Conservation (phyloP, 2,329 filamentous ascomycete genomes). For the Fusarium mundagurra region DNA sequence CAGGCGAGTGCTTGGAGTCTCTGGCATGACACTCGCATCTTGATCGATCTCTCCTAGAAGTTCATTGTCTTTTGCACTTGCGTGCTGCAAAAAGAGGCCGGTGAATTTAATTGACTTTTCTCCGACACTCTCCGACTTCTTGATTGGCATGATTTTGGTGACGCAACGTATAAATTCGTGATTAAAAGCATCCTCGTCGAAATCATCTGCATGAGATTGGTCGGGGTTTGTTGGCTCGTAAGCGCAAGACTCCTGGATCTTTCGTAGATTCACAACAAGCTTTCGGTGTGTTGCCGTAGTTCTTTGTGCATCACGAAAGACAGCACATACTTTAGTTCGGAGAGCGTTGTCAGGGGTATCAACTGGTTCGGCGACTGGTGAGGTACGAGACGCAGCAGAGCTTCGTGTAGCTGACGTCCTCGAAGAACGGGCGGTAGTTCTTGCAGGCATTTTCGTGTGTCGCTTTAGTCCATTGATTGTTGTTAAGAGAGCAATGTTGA, state of each 20-base stretch:
- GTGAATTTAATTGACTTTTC: constrained; percentile 88
- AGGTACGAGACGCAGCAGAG: constrained; percentile 59
- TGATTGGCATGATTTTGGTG: constrained; percentile 82
- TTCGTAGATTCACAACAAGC: constrained; percentile 84
- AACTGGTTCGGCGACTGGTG: constrained; percentile 74
- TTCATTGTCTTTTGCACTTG: constrained; percentile 76
- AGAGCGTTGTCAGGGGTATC: constrained; percentile 77
- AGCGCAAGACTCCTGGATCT: constrained; percentile 87
- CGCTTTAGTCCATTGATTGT: constrained; percentile 7
- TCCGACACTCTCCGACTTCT: constrained; percentile 89
- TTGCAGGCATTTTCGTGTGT: constrained; percentile 57
- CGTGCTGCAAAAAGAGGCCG: constrained; percentile 83
- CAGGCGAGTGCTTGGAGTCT: constrained; percentile 86
- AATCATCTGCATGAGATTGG: constrained; percentile 68
- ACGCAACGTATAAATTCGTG: constrained; percentile 85
- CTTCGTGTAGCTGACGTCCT: constrained; percentile 57
- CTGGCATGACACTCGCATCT: constrained; percentile 75
- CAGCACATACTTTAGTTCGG: constrained; percentile 75
- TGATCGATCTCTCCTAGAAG: constrained; percentile 72
- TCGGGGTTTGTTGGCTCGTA: constrained; percentile 67
- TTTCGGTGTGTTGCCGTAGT: constrained; percentile 92
- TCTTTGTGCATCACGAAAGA: constrained; percentile 85
- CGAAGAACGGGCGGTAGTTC: constrained; percentile 58
- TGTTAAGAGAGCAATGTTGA: constrained; percentile 4
- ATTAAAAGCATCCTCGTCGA: constrained; percentile 89